Evolutionary conservation across 2,329 filamentous ascomycete genomes (phyloP).

Genomic region (Neonectria coccinea): DNA sequence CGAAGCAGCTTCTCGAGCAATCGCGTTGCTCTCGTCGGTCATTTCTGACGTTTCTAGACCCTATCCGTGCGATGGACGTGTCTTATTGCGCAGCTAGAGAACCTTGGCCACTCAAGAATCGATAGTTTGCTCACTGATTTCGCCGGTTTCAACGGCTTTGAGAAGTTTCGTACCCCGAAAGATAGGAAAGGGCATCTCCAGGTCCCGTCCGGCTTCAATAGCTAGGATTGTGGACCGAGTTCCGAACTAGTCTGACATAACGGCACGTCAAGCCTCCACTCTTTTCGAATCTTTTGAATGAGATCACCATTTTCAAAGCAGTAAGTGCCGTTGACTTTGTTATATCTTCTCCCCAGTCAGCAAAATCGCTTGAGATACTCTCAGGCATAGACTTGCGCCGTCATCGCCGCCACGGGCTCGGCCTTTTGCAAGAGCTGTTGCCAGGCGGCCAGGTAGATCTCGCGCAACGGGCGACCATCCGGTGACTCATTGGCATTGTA

Average conservation of each 20-base stretch:
- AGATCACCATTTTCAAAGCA: constrained; percentile 22
- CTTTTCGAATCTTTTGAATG: constrained; percentile 10
- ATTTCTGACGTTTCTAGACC: constrained; percentile 27
- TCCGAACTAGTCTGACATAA: constrained; percentile 40
- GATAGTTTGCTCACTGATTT: constrained; percentile 16
- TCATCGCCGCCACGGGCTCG: constrained; percentile 30
- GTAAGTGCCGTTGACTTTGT: constrained; percentile 32
- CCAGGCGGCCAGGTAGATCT: constrained; percentile 38
- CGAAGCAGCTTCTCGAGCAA: constrained; percentile 23
- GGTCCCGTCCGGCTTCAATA: constrained; percentile 26
- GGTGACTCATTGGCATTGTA: constrained; percentile 30
- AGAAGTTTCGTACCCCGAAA: constrained; percentile 29
- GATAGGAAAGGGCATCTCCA: constrained; percentile 35
- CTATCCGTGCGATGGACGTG: constrained; percentile 4
- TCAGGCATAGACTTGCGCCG: constrained; percentile 26
- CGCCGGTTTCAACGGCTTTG: constrained; percentile 5
- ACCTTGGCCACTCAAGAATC: constrained; percentile 7
- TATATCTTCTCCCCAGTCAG: constrained; percentile 29
- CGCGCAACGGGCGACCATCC: constrained; percentile 18
- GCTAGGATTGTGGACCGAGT: constrained; percentile 24
- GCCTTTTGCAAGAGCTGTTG: constrained; percentile 23
- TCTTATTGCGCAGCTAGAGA: constrained; percentile 27
- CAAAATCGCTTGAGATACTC: too few species aligned
- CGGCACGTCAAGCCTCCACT: constrained; percentile 30
- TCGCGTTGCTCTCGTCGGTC: constrained; percentile 23